Conservation (phyloP, 208 protist species). For the Leishmania braziliensis region DNA sequence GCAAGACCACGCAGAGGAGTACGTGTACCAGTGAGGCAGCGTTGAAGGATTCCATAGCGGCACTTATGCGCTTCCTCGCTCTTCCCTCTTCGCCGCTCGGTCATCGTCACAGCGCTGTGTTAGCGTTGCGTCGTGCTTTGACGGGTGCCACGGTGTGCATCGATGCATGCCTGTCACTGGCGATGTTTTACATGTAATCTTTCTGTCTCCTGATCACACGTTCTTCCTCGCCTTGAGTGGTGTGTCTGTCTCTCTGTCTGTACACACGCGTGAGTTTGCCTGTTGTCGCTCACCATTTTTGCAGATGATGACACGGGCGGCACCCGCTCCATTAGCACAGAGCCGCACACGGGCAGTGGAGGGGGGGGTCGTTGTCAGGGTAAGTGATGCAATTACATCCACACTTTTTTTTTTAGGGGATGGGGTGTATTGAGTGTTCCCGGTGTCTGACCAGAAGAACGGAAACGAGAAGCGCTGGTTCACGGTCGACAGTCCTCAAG, state of each 20-base stretch:
- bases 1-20: slow-evolving; percentile 88
- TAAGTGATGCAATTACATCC: background rate
- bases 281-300: background rate
- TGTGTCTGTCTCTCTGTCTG: background rate
- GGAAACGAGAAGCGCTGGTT: background rate
- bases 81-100: background rate
- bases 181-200: no score
- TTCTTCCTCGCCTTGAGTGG: background rate
- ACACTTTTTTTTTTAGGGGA: background rate
- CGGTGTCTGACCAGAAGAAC: slow-evolving; percentile 1
- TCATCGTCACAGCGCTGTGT: background rate
- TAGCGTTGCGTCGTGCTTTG: background rate
- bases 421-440: background rate
- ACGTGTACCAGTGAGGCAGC: slow-evolving; percentile 86
- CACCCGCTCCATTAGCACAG: background rate
- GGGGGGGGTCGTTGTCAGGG: background rate
- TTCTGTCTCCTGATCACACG: background rate
- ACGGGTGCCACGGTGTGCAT: background rate
- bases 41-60: background rate
- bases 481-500: background rate
- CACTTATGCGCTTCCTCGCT: background rate
- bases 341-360: background rate
- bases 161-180: background rate
- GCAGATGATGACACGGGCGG: background rate
- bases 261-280: background rate